Evolutionary conservation across 495 filamentous ascomycete genomes (phyloP).

Genomic region (Penicillium paradoxum): DNA sequence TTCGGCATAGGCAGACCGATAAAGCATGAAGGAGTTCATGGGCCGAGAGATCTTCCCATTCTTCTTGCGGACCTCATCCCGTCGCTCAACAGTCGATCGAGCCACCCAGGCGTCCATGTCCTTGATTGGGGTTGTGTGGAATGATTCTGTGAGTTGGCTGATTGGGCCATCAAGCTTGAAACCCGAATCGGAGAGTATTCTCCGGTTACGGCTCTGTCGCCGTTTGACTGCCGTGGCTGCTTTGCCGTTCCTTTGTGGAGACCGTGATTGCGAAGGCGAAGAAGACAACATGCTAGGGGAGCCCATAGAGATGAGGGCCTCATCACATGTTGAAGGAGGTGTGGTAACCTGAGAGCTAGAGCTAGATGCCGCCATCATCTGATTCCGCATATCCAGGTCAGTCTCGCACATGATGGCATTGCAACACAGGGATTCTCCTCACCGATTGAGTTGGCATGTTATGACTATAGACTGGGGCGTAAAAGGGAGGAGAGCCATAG

Average conservation of each 20-base stretch:
- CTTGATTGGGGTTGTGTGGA: slow-evolving; percentile 54
- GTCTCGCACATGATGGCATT: not conserved
- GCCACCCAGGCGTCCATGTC: slow-evolving; percentile 84
- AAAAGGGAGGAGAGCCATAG: slow-evolving; percentile 12
- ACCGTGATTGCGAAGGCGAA: slow-evolving; percentile 4
- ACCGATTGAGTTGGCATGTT: slow-evolving; percentile 18
- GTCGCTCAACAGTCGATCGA: slow-evolving; percentile 59
- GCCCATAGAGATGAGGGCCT: slow-evolving; percentile 9
- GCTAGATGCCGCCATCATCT: slow-evolving; percentile 8
- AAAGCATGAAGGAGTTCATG: slow-evolving; percentile 99
- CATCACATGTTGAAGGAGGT: slow-evolving; percentile 22
- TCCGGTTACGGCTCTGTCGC: slow-evolving; percentile 1
- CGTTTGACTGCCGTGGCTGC: slow-evolving; percentile 5
- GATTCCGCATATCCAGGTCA: not conserved
- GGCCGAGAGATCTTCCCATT: slow-evolving; percentile 83
- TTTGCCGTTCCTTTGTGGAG: slow-evolving; percentile 4
- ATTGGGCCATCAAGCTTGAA: slow-evolving; percentile 50
- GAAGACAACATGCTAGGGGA: not conserved
- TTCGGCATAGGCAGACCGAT: slow-evolving; percentile 87
- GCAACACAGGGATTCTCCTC: not conserved
- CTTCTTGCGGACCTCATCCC: slow-evolving; percentile 60
- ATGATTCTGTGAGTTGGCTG: slow-evolving; percentile 69
- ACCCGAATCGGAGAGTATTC: not conserved
- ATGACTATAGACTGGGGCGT: not conserved
- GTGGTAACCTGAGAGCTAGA: slow-evolving; percentile 23